These are phyloP conservation scores for Magnolia changhungtana DNA, from an alignment of 164 flowering plant species.

Conservation along the genomic window DNA sequence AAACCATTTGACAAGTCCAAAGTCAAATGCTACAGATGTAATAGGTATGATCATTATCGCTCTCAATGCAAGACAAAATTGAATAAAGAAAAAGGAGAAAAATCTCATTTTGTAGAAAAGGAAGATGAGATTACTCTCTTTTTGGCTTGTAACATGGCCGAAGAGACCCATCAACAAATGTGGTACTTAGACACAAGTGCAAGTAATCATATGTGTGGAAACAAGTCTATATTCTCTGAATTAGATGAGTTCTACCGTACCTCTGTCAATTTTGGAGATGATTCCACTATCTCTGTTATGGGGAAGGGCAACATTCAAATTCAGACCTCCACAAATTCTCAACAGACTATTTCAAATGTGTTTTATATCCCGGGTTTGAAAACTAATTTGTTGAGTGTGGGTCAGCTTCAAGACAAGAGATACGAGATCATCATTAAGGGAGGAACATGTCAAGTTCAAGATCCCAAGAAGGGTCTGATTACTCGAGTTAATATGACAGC, in stretches of 20 bases:
- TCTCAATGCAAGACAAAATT: neutral
- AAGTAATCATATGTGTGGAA: neutral
- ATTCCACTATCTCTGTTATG: neutral
- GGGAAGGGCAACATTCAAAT: neutral
- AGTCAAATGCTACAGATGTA: neutral
- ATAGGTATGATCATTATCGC: neutral
- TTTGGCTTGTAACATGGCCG: neutral
- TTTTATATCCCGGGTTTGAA: neutral
- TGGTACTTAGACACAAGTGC: neutral
- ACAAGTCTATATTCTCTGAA: neutral
- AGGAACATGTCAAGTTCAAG: neutral
- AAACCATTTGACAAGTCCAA: neutral
- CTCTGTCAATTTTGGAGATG: neutral
- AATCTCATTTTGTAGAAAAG: neutral
- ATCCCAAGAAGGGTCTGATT: too few relatives aligned
- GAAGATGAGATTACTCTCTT: neutral
- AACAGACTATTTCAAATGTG: neutral
- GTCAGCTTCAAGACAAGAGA: neutral
- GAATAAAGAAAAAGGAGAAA: neutral
- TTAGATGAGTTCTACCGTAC: neutral
- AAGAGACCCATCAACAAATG: neutral
- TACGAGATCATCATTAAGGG: neutral
- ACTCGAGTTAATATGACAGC: too few relatives aligned
- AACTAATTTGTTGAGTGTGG: neutral
- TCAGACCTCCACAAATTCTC: neutral